Evolutionary conservation across 2,329 filamentous ascomycete genomes (phyloP).

Genomic region (Penicillium corylophilum): DNA sequence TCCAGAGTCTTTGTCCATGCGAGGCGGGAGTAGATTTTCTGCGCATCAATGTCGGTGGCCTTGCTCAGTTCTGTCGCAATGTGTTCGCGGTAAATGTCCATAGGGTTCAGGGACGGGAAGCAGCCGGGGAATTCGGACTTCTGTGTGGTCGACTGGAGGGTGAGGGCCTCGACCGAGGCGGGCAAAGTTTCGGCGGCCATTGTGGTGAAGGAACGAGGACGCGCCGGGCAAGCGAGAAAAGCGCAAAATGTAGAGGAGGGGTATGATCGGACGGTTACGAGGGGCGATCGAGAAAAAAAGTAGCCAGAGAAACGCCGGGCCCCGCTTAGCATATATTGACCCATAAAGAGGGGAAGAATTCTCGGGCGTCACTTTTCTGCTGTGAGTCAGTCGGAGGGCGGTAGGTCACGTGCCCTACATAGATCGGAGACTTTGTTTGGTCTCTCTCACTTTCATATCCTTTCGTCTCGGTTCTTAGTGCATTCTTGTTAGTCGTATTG

Average conservation of each 20-base stretch:
- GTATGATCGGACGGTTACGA: conserved; percentile 5
- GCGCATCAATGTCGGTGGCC: conserved; percentile 38
- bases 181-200: conserved; percentile 39
- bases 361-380: conserved; percentile 23
- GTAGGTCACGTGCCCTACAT: conserved; percentile 23
- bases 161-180: conserved; percentile 38
- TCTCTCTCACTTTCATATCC: background rate
- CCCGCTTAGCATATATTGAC: conserved; percentile 41
- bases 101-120: conserved; percentile 47
- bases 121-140: conserved; percentile 42
- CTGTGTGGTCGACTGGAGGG: conserved; percentile 41
- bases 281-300: conserved; percentile 23
- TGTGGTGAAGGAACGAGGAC: conserved; percentile 19
- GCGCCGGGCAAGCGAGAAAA: conserved; percentile 11
- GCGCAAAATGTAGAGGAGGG: conserved; percentile 12
- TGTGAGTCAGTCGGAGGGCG: conserved; percentile 34
- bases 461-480: background rate
- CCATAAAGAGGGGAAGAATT: conserved; percentile 37
- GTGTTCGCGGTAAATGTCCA: conserved; percentile 48
- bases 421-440: background rate
- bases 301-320: conserved; percentile 38
- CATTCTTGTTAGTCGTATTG: background rate
- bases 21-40: conserved; percentile 41
- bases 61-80: conserved; percentile 44
- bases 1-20: conserved; percentile 48